phyloP scores from a whole-genome alignment of 345 rosid species.

The Hypericum perforatum region DNA sequence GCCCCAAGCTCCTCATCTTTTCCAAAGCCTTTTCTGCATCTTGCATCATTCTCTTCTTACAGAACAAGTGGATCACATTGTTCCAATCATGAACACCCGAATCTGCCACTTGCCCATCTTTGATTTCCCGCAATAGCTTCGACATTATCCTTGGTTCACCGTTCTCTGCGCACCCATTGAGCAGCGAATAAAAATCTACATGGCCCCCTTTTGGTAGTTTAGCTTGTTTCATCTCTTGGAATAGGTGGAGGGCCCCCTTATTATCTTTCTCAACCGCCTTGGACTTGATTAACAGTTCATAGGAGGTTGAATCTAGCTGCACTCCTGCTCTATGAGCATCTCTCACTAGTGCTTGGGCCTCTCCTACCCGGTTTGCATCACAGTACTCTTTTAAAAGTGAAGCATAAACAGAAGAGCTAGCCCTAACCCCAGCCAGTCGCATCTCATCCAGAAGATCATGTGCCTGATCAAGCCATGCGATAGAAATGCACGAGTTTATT shows the following conservation, averaged over 20 bases:
- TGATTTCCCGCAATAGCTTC: slow-evolving; percentile 72
- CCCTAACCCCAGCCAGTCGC: slow-evolving; percentile 64
- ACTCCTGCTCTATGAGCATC: slow-evolving; percentile 88
- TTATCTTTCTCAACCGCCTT: slow-evolving; percentile 55
- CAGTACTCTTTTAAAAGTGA: slow-evolving; percentile 73
- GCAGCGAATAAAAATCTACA: slow-evolving; percentile 53
- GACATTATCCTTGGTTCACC: slow-evolving; percentile 70
- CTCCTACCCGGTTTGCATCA: slow-evolving; percentile 48
- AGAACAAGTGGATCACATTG: slow-evolving; percentile 78
- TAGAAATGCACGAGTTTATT: slow-evolving; percentile 65
- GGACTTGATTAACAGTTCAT: slow-evolving; percentile 56
- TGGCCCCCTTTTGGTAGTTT: slow-evolving; percentile 48
- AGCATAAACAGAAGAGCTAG: slow-evolving; percentile 54
- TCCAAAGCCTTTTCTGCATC: slow-evolving; percentile 88
- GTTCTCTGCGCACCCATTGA: slow-evolving; percentile 53
- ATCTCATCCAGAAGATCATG: slow-evolving; percentile 93
- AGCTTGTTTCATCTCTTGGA: slow-evolving; percentile 71
- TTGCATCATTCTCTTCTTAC: slow-evolving; percentile 81
- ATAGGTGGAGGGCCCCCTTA: slow-evolving; percentile 60
- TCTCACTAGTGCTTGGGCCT: slow-evolving; percentile 51
- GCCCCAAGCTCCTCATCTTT: slow-evolving; percentile 81
- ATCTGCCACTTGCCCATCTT: slow-evolving; percentile 63
- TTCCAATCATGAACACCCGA: slow-evolving; percentile 85
- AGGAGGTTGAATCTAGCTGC: slow-evolving; percentile 76
- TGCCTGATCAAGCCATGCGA: slow-evolving; percentile 84